A percentile compares a stretch with the other conserved stretches of the same genome.
phyloP scores from a whole-genome alignment of 352 stramenopile genomes.

The Phytophthora colocasiae region DNA sequence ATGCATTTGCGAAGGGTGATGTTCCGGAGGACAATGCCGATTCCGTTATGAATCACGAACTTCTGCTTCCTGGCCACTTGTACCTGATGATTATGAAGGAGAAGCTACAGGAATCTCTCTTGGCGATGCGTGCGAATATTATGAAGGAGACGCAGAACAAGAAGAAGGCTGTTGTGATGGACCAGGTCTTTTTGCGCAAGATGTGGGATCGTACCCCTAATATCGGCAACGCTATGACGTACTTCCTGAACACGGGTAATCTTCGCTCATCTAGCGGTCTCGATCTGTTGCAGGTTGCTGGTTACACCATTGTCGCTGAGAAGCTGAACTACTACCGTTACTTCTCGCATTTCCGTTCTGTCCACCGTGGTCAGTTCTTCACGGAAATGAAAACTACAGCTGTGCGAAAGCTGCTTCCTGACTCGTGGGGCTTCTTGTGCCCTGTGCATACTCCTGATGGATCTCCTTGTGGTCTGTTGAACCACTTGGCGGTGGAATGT shows the following conservation, averaged over 20 bases:
- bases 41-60: conserved; percentile 98
- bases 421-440: conserved; percentile 99
- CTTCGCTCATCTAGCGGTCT: conserved; percentile 96
- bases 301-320: conserved; percentile 99
- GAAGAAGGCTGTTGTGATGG: conserved; percentile 74
- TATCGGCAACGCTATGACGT: conserved; percentile 96
- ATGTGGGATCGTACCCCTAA: conserved; percentile 91
- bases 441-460: conserved; percentile 99
- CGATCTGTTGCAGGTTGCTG: conserved; percentile 97
- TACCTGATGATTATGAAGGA: conserved; percentile 98
- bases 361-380: conserved; percentile 99
- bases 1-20: conserved; percentile 95
- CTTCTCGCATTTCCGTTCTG: conserved; percentile 98
- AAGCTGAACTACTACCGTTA: conserved; percentile 99
- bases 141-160: conserved; percentile 70
- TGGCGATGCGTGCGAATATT: conserved; percentile 75
- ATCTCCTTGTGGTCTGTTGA: conserved; percentile 98
- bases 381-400: conserved; percentile 99
- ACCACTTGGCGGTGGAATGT: conserved; percentile 97
- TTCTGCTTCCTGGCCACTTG: conserved; percentile 96
- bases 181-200: conserved; percentile 94
- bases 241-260: conserved; percentile 99
- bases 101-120: conserved; percentile 96
- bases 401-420: conserved; percentile 97
- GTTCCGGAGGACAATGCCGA: conserved; percentile 98